Base-by-base conservation (phyloP, 768 basidiomycete species). In the Hysterangium stoloniferum region DNA sequence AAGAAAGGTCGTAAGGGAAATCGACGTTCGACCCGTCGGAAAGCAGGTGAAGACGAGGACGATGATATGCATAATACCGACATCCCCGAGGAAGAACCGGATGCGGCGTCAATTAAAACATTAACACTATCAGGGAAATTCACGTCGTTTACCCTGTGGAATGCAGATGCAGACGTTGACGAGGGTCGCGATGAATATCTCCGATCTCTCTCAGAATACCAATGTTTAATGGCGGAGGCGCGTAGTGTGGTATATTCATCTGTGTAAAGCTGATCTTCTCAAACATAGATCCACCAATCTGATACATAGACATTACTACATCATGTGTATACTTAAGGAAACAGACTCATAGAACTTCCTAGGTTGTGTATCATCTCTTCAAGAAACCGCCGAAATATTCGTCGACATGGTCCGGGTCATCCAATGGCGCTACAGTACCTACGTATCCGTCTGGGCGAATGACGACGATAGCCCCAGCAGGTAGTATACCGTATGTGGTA, bases 181-280 rank as follows among this genome's bases (percentile, higher is more conserved):
- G 80, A 79, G 45, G 76, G 73, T 3, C 71, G 66, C 34, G 88
- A 91, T 59, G 86, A 87, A 57, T 91, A 90, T 62, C 63, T 74
- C 40, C 72, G 84, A 13, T 67, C 82, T 2, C 59, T 91, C 54
- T 71, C 66, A 0, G 88, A 91, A 61, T 91, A 89, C 87, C 77
- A 77, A 33, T 67, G 56, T 19, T 65, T 90, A 24, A 74, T 84
- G 12, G 65, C 71, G 20, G 77, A 83, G 72, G 88, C 87, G n/a
- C 22, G 56, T 52, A 27, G 42, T 40, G 7, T 45, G 12, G 11
- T 35, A 36, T 17, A 3, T 27, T 24, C 3, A 34, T n/a, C 20
- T 12, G 20, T 25, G 15, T 49, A 9, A 9, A 34, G 40, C 24
- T 36, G 15, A 20, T 4, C 28, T 2, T 7, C 6, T 13, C 44